Conservation (phyloP, 345 rosid genomes). For the Linum usitatissimum region DNA sequence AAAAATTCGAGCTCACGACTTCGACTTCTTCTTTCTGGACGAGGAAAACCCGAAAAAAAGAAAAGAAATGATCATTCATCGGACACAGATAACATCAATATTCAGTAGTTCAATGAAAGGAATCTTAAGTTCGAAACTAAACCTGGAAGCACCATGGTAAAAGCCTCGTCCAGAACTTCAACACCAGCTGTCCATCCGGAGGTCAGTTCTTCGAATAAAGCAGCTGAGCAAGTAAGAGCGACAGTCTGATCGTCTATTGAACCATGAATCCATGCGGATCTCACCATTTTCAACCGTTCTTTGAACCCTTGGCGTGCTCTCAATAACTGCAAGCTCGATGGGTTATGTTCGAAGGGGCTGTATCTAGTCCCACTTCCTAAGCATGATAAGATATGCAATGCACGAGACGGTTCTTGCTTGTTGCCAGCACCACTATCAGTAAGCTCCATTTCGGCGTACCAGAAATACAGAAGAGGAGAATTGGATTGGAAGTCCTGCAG, state of each 20-base stretch:
- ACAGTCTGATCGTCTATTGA: constrained; percentile 56
- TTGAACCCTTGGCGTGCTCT: constrained; percentile 85
- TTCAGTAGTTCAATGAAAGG: neutral
- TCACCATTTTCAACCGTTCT: constrained; percentile 47
- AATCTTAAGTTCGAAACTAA: constrained; percentile 5
- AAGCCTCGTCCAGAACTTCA: constrained; percentile 54
- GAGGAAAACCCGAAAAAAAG: neutral
- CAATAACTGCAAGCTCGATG: constrained; percentile 65
- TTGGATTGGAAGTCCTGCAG: constrained; percentile 57
- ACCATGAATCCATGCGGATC: constrained; percentile 66
- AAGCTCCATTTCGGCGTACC: constrained; percentile 89
- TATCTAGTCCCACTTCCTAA: constrained; percentile 63
- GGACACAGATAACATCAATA: no score
- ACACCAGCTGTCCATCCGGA: constrained; percentile 52
- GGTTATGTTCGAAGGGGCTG: constrained; percentile 50
- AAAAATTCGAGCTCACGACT: constrained; percentile 62
- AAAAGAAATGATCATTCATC: neutral
- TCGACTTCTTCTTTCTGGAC: constrained; percentile 63
- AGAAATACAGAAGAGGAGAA: constrained; percentile 58
- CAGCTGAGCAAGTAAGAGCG: constrained; percentile 66
- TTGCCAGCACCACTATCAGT: constrained; percentile 20
- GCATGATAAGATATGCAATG: constrained; percentile 61
- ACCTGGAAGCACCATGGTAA: constrained; percentile 87
- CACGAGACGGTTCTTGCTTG: constrained; percentile 47
- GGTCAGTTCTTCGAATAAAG: constrained; percentile 78